Evolutionary conservation across 2,329 filamentous ascomycete species (phyloP).

Genomic region (Nemania sp.): DNA sequence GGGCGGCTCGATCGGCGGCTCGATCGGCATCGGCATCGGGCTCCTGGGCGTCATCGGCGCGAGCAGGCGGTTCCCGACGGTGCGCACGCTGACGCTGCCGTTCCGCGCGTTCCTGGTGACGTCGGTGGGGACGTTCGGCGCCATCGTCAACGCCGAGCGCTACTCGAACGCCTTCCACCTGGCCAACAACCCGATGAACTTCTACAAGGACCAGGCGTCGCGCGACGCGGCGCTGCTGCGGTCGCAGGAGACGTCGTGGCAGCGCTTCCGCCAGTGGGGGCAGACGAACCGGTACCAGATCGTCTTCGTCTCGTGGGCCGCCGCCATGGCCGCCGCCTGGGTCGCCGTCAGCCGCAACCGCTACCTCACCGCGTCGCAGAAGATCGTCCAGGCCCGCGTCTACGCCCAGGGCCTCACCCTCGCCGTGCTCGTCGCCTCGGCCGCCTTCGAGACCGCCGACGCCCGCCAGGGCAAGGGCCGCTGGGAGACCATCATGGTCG

Average conservation of each 20-base stretch:
- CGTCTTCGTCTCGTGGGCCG: slow-evolving; percentile 80
- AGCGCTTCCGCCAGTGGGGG: slow-evolving; percentile 74
- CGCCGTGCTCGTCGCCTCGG: slow-evolving; percentile 79
- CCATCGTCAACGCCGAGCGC: slow-evolving; percentile 88
- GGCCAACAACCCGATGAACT: slow-evolving; percentile 67
- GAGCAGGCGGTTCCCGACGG: slow-evolving; percentile 72
- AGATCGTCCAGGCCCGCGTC: slow-evolving; percentile 91
- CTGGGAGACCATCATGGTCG: slow-evolving; percentile 82
- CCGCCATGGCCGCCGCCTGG: slow-evolving; percentile 76
- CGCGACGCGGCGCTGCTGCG: slow-evolving; percentile 59
- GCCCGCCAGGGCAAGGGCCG: slow-evolving; percentile 74
- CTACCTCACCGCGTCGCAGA: slow-evolving; percentile 76
- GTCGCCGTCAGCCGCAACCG: slow-evolving; percentile 77
- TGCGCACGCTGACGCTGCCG: slow-evolving; percentile 82
- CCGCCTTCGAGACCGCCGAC: slow-evolving; percentile 80
- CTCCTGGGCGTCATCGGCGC: slow-evolving; percentile 69
- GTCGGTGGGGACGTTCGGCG: slow-evolving; percentile 79
- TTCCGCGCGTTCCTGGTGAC: slow-evolving; percentile 90
- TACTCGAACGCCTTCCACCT: slow-evolving; percentile 67
- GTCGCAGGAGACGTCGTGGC: slow-evolving; percentile 58
- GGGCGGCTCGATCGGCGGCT: slow-evolving; percentile 76
- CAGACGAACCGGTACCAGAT: slow-evolving; percentile 83
- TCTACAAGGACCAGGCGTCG: slow-evolving; percentile 67
- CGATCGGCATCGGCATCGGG: slow-evolving; percentile 69
- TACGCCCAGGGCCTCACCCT: slow-evolving; percentile 91